Conservation (phyloP, 257 asterid species). For the Datura wrightii region DNA sequence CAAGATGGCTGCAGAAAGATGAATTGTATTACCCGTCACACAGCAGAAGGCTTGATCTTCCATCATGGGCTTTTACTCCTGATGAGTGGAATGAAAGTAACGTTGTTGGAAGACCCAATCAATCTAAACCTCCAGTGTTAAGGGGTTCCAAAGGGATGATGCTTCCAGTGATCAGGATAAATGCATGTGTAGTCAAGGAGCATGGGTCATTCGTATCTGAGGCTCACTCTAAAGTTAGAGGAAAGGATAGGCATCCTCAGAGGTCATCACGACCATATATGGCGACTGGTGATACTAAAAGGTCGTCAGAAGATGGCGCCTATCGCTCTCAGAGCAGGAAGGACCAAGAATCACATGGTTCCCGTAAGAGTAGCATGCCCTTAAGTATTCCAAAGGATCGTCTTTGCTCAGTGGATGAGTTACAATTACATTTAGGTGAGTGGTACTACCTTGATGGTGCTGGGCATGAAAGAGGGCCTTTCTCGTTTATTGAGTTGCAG, state of each 20-base stretch:
- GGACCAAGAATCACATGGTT: constrained; percentile 64
- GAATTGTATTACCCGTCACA: constrained; percentile 76
- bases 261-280: constrained; percentile 62
- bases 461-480: constrained; percentile 97
- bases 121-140: constrained; percentile 53
- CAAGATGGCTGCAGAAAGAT: constrained; percentile 82
- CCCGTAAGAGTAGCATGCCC: constrained; percentile 51
- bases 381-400: constrained; percentile 62
- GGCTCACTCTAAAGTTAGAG: constrained; percentile 71
- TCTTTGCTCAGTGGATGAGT: constrained; percentile 73
- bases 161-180: constrained; percentile 94
- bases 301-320: constrained; percentile 71
- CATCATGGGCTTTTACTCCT: constrained; percentile 84
- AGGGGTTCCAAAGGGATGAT: constrained; percentile 79
- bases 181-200: constrained; percentile 96
- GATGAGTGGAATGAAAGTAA: constrained; percentile 79
- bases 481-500: constrained; percentile 78
- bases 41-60: constrained; percentile 82
- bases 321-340: constrained; percentile 51
- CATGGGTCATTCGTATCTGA: constrained; percentile 86
- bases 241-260: constrained; percentile 69
- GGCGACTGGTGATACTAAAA: constrained; percentile 64
- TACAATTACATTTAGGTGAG: constrained; percentile 77
- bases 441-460: constrained; percentile 98
- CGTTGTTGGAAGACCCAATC: constrained; percentile 51